Base-by-base conservation (phyloP, 805 yeast genomes). In the Saccharomycopsis fibuligera region DNA sequence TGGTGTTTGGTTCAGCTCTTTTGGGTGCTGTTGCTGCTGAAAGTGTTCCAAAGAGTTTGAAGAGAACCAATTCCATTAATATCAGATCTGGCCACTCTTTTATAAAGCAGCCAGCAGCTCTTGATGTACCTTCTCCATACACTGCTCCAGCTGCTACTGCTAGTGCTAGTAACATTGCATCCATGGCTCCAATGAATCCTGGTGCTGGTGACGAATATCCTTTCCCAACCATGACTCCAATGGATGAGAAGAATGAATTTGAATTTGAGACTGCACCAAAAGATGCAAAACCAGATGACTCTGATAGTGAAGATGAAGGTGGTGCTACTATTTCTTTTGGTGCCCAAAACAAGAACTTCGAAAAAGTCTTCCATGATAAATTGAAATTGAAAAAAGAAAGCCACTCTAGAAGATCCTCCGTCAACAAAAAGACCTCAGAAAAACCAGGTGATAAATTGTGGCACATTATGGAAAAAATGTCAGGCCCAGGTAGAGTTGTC, bases 11-110 rank as follows among this genome's bases (percentile, higher is more conserved):
- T 22, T 77, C 96, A 3, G 98, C 99, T 0, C 70, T 93, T 62
- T 73, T 93, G 53, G 99, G 98, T 35, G 97, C 98, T 1, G 88
- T 82, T 54, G 98, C 98, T 2, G 88, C 93, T 9, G 81, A 83
- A 56, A 81, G 76, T 53, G 74, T 75, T 12, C 74, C 75, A 4
- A 46, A 48, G 51, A 60, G 39, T 68, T 66, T 56, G 70, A 70
- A 56, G 48, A 51, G 53, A 43, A 48, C 30, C 25, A 54, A 52
- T 41, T 42, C 54, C 5, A 49, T 50, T 22, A 52, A 47, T 21
- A 30, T 52, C 43, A 43, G 47, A 42, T 22, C 42, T 6, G 48
- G 49, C n/a, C 38, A 27, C 16, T 42, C 49, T 12, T 49, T 45
- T 24, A 19, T 45, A 16, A 45, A 41, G 23, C 41, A 30, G 3